phyloP scores from a whole-genome alignment of 2,329 filamentous ascomycete genomes.

The Colletotrichum endophyticum region DNA sequence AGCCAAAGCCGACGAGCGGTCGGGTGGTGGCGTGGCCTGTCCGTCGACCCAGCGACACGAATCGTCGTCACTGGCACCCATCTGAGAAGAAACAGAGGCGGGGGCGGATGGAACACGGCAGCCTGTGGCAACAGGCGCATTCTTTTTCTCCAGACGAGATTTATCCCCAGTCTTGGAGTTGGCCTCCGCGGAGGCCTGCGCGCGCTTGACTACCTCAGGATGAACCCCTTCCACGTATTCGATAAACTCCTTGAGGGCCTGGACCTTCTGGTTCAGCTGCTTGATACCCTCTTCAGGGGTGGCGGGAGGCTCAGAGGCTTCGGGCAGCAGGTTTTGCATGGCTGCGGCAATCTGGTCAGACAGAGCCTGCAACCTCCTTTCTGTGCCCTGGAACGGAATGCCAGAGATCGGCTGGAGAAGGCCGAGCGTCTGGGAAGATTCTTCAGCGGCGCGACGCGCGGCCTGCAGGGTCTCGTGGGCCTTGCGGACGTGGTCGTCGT shows the following conservation, averaged over 20 bases:
- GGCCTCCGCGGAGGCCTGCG: neutral
- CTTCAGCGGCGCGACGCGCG: neutral
- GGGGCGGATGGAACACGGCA: slow-evolving; percentile 7
- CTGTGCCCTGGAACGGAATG: slow-evolving; percentile 10
- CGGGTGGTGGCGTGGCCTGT: slow-evolving; percentile 12
- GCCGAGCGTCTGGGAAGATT: neutral
- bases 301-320: neutral
- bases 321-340: neutral
- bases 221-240: slow-evolving; percentile 17
- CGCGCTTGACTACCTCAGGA: slow-evolving; percentile 10
- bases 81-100: slow-evolving; percentile 11
- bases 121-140: neutral
- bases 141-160: neutral
- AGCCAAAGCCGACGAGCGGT: slow-evolving; percentile 5
- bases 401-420: slow-evolving; percentile 11
- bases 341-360: slow-evolving; percentile 3
- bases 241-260: slow-evolving; percentile 15
- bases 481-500: neutral
- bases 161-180: neutral
- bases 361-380: slow-evolving; percentile 10
- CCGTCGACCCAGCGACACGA: slow-evolving; percentile 18
- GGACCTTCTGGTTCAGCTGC: slow-evolving; percentile 2
- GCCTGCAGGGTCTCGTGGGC: neutral
- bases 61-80: neutral
- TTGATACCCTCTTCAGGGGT: neutral